A percentile compares a stretch with the other conserved stretches of the same genome.
Conservation (phyloP, 192 early-diverging fungal genomes). For the Coemansia reversa region DNA sequence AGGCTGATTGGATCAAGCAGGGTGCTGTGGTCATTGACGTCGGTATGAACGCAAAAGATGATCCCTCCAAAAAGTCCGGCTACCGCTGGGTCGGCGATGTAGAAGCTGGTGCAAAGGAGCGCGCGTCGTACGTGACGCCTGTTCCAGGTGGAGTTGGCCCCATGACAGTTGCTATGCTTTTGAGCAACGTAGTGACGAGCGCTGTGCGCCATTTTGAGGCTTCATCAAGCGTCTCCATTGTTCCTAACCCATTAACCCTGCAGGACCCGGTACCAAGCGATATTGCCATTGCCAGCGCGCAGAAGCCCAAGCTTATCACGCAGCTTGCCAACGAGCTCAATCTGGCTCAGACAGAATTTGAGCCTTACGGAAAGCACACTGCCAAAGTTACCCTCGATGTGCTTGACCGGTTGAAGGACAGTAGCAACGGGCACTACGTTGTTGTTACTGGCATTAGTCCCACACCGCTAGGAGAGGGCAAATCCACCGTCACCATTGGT, state of each 20-base stretch:
- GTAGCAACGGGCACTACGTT: conserved; percentile 84
- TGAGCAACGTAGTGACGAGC: conserved; percentile 82
- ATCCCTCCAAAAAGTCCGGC: conserved; percentile 87
- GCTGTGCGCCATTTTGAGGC: conserved; percentile 70
- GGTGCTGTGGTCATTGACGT: conserved; percentile 96
- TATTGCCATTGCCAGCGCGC: conserved; percentile 90
- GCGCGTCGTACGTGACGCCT: conserved; percentile 86
- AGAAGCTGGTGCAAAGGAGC: conserved; percentile 64
- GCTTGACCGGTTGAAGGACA: conserved; percentile 76
- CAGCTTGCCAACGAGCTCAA: conserved; percentile 83
- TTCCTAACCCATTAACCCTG: conserved; percentile 64
- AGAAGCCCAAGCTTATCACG: conserved; percentile 82
- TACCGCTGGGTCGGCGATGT: conserved; percentile 93
- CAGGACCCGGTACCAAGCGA: conserved; percentile 86
- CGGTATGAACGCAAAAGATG: conserved; percentile 89
- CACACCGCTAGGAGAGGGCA: conserved; percentile 97
- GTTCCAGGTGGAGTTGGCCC: conserved; percentile 99
- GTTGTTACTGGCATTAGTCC: conserved; percentile 98
- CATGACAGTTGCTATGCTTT: conserved; percentile 98
- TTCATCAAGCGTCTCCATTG: conserved; percentile 54
- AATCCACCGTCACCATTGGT: conserved; percentile 96
- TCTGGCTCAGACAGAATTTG: conserved; percentile 71
- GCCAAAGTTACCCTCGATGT: conserved; percentile 87
- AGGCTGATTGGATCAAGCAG: conserved; percentile 93
- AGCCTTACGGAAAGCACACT: conserved; percentile 84